A percentile compares a stretch with the other conserved stretches of the same genome.
Conservation (phyloP, 2,329 filamentous ascomycete species). For the Thielaviopsis ethacetica region DNA sequence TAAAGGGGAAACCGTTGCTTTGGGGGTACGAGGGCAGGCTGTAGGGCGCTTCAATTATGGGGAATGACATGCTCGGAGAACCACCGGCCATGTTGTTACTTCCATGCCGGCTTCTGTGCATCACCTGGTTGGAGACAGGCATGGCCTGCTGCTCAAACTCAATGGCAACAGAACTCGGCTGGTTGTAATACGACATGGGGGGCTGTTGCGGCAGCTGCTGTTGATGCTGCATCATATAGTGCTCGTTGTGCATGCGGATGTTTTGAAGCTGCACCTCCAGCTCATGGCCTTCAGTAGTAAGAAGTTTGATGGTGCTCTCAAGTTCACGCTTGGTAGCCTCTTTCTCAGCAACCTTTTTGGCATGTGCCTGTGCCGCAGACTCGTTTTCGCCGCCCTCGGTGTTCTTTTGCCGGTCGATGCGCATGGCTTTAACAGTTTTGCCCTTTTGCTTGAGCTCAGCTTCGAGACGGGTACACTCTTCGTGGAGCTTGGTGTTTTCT, state of each 20-base stretch:
- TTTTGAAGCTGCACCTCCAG: slow-evolving; percentile 26
- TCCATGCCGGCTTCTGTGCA: slow-evolving; percentile 31
- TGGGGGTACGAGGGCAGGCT: slow-evolving; percentile 36
- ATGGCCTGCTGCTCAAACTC: slow-evolving; percentile 24
- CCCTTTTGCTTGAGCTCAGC: slow-evolving; percentile 50
- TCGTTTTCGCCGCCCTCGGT: slow-evolving; percentile 46
- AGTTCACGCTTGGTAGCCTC: slow-evolving; percentile 4
- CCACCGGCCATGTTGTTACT: slow-evolving; percentile 21
- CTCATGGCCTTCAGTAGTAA: slow-evolving; percentile 26
- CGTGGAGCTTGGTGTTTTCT: slow-evolving; percentile 44
- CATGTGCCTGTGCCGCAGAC: slow-evolving; percentile 33
- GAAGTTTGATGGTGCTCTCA: slow-evolving; percentile 4
- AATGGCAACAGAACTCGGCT: slow-evolving; percentile 16
- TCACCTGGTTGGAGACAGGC: slow-evolving; percentile 24
- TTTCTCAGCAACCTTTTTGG: background rate
- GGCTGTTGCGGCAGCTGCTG: slow-evolving; percentile 22
- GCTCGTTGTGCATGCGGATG: slow-evolving; percentile 25
- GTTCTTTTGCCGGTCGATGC: slow-evolving; percentile 50
- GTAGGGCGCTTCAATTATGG: slow-evolving; percentile 26
- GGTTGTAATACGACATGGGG: slow-evolving; percentile 13
- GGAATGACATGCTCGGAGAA: slow-evolving; percentile 23
- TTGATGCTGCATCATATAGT: slow-evolving; percentile 27
- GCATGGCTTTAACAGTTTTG: slow-evolving; percentile 54
- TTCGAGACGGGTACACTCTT: slow-evolving; percentile 49
- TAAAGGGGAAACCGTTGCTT: slow-evolving; percentile 37